Conservation (phyloP, 805 yeast genomes). For the Starmerella powellii region DNA sequence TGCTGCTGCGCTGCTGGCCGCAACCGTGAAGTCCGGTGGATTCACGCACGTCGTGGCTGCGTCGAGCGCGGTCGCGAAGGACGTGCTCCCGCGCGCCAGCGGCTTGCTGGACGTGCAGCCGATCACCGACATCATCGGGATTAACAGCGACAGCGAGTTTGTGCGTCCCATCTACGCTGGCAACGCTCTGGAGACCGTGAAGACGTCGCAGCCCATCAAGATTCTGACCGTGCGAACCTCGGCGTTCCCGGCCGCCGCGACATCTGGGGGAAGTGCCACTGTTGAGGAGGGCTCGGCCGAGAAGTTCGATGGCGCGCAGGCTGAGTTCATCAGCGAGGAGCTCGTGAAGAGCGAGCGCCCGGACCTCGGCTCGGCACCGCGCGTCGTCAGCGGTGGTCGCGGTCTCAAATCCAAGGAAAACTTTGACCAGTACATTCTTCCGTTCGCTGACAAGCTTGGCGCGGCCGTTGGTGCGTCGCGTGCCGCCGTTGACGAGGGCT, state of each 20-base stretch:
- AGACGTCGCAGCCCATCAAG: conserved; percentile 51
- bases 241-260: conserved; percentile 48
- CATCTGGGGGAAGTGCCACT: conserved; percentile 31
- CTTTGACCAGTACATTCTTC: conserved; percentile 63
- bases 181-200: conserved; percentile 75
- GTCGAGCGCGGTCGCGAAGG: conserved; percentile 80
- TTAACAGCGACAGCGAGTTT: conserved; percentile 57
- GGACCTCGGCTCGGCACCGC: conserved; percentile 71
- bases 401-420: conserved; percentile 84
- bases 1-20: conserved; percentile 52
- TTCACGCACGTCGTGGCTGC: conserved; percentile 66
- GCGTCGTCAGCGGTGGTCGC: conserved; percentile 85
- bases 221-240: conserved; percentile 74
- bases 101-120: conserved; percentile 83
- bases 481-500: conserved; percentile 95
- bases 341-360: conserved; percentile 75
- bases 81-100: conserved; percentile 72
- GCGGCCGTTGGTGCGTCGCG: conserved; percentile 98
- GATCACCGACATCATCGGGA: conserved; percentile 63
- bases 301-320: conserved; percentile 29
- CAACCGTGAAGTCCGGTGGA: conserved; percentile 34
- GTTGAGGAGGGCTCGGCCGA: conserved; percentile 32
- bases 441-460: conserved; percentile 68
- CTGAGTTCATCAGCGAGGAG: conserved; percentile 64
- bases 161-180: conserved; percentile 95